Base-by-base conservation (phyloP, 768 basidiomycete species). In the Trametes cinnabarina region DNA sequence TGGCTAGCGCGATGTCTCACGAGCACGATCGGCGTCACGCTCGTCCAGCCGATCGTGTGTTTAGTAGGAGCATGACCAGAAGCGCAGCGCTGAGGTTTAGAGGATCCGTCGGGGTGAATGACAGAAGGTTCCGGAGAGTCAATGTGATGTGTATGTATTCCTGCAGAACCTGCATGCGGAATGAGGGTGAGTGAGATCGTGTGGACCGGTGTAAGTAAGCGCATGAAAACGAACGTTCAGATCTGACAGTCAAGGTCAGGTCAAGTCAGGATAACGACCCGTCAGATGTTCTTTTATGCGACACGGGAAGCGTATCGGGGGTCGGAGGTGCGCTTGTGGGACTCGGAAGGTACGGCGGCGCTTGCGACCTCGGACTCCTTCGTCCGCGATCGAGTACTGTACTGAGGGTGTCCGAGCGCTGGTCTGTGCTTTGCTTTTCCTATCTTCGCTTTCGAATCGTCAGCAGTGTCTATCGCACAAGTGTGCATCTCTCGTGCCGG, bases 401-500 rank as follows among this genome's bases (percentile, higher is more conserved):
- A n/a, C 30, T 32, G 30, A 32, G 30, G 30, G 30, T 32, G n/a
- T n/a, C n/a, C n/a, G n/a, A n/a, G n/a, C n/a, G n/a, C n/a, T n/a
- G 30, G 30, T 32, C 30, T 32, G 30, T 32, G 12, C 12, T n/a
- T n/a, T n/a, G n/a, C 30, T 12, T 49, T 11, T 43, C 56, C 28
- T 46, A 43, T 47, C 58, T 63, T 63, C 63, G 49, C 40, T 55
- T 40, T n/a, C n/a, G n/a, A n/a, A n/a, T n/a, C 26, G 40, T 32
- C 46, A 19, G 32, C 23, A 39, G 12, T 37, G 42, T 62, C 56
- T 60, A 55, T 63, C 57, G 54, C 40, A 43, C 42, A 39, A 48
- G 43, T 57, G 61, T 58, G 56, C 53, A 62, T 61, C 61, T 62
- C 63, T 65, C 64, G 55, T 32, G 30, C 52, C 48, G 51, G 56